These are phyloP conservation scores for Furcasterigmium sp. DNA, from an alignment of 2,329 filamentous ascomycete genomes.

Conservation along the genomic window DNA sequence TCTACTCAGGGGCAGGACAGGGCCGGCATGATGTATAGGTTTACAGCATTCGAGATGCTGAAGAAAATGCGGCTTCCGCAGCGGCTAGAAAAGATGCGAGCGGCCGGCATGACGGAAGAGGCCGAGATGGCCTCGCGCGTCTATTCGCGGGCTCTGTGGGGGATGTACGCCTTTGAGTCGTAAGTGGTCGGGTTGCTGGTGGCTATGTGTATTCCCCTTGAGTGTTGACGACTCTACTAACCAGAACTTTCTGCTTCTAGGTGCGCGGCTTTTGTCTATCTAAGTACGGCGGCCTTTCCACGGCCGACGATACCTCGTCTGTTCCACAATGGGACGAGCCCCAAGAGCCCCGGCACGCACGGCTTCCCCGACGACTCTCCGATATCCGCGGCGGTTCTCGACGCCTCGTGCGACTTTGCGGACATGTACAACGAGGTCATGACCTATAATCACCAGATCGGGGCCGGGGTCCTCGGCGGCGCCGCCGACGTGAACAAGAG, in stretches of 20 bases:
- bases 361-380: background rate
- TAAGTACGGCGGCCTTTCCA: background rate
- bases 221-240: background rate
- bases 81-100: background rate
- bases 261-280: background rate
- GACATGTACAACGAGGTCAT: background rate
- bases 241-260: background rate
- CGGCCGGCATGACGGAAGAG: no score
- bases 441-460: background rate
- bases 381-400: background rate
- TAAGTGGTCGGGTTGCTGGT: no score
- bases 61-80: background rate
- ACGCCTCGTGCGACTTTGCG: background rate
- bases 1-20: background rate
- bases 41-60: constrained; percentile 1
- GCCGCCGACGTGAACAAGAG: background rate
- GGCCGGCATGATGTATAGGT: background rate
- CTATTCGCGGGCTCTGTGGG: background rate
- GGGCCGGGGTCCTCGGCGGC: background rate
- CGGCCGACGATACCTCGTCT: background rate
- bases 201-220: no score
- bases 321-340: background rate
- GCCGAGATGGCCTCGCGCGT: background rate
- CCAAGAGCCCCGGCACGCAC: background rate
- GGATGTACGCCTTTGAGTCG: background rate